Evolutionary conservation across 306 rosid species (phyloP).

Genomic region (Psophocarpus tetragonolobus): DNA sequence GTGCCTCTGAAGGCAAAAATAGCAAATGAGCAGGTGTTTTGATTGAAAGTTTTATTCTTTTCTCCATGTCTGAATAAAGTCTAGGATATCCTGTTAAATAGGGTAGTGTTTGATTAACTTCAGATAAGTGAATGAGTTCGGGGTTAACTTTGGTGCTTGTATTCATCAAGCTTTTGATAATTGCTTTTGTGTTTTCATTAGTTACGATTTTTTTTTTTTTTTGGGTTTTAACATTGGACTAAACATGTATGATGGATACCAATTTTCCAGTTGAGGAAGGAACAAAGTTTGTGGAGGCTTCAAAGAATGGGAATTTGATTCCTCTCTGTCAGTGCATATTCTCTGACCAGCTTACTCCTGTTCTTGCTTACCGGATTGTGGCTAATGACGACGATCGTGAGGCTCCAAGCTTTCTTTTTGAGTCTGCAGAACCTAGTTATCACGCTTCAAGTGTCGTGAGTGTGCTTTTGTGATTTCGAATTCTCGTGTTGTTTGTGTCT

Average conservation of each 20-base stretch:
- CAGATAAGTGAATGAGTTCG: neutral
- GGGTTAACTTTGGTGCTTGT: neutral
- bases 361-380: slow-evolving; percentile 75
- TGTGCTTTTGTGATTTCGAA: slow-evolving; percentile 25
- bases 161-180: neutral
- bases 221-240: neutral
- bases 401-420: slow-evolving; percentile 87
- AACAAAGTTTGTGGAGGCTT: slow-evolving; percentile 55
- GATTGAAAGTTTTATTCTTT: neutral
- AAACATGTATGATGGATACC: neutral
- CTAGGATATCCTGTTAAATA: neutral
- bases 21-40: neutral
- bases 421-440: slow-evolving; percentile 68
- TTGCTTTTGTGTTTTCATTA: neutral
- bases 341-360: slow-evolving; percentile 81
- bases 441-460: slow-evolving; percentile 38
- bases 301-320: slow-evolving; percentile 62
- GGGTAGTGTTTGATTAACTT: neutral
- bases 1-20: neutral
- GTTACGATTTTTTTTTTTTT: neutral
- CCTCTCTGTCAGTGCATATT: slow-evolving; percentile 68
- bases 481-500: neutral
- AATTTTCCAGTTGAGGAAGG: slow-evolving; percentile 43
- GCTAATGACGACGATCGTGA: slow-evolving; percentile 74
- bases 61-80: neutral